Percentiles rank a stretch among this genome's conserved stretches.
These are phyloP conservation scores for Quercus parvula DNA, from an alignment of 306 rosid species.

Conservation along the genomic window DNA sequence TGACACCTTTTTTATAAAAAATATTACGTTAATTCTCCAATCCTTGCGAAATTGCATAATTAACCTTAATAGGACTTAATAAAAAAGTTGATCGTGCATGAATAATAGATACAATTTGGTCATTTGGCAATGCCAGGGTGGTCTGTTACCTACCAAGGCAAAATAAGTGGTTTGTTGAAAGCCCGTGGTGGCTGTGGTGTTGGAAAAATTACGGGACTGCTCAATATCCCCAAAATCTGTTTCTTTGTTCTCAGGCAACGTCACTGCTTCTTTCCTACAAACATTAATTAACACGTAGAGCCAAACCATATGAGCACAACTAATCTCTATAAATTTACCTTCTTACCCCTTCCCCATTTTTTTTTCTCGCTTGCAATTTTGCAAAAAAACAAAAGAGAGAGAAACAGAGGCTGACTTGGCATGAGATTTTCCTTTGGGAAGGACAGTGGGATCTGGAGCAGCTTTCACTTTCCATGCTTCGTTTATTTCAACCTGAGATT, in stretches of 20 bases:
- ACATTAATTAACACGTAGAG: too few species aligned
- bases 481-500: constrained; percentile 62
- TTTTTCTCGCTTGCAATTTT: neutral
- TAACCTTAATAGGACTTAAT: neutral
- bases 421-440: constrained; percentile 68
- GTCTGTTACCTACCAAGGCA: constrained; percentile 49
- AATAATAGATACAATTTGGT: neutral
- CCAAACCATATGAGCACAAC: constrained; percentile 8
- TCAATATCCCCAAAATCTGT: constrained; percentile 45
- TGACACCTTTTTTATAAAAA: too few species aligned
- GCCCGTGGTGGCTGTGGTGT: constrained; percentile 30
- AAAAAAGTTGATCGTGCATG: neutral
- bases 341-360: neutral
- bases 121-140: neutral
- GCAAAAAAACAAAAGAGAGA: neutral
- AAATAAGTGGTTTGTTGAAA: constrained; percentile 55
- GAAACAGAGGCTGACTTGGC: constrained; percentile 57
- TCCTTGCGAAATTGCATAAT: neutral
- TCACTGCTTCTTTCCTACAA: constrained; percentile 63
- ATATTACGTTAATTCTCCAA: neutral
- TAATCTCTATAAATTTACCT: neutral
- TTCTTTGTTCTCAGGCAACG: constrained; percentile 51
- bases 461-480: constrained; percentile 75
- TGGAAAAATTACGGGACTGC: constrained; percentile 40
- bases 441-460: constrained; percentile 54